These are phyloP conservation scores for Myochromella boudieri DNA, from an alignment of 768 basidiomycete species.

Conservation along the genomic window DNA sequence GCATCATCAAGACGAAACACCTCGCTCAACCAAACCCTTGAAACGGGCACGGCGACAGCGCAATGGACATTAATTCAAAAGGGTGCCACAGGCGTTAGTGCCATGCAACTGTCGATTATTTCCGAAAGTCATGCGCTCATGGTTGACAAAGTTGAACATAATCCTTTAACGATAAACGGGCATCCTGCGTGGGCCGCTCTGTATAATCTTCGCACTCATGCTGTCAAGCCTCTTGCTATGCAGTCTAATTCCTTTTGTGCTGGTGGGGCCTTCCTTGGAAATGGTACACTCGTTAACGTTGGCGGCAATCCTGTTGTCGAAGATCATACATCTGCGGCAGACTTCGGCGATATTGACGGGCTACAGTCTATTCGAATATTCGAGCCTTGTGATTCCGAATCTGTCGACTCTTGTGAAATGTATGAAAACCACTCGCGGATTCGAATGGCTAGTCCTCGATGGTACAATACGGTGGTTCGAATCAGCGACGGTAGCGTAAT, in stretches of 20 bases:
- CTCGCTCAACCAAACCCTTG: constrained; percentile 3
- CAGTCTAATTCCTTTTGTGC: constrained; percentile 87
- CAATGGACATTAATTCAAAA: constrained; percentile 62
- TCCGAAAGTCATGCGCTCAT: constrained; percentile 71
- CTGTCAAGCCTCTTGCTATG: constrained; percentile 59
- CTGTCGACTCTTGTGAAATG: constrained; percentile 53
- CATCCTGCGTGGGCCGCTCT: constrained; percentile 84
- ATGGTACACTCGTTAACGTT: constrained; percentile 76
- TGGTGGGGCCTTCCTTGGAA: constrained; percentile 73
- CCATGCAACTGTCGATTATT: constrained; percentile 74
- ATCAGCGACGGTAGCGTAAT: constrained; percentile 78
- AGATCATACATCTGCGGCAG: constrained; percentile 59
- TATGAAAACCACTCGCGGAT: constrained; percentile 64
- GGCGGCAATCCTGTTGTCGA: constrained; percentile 82
- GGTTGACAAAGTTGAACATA: constrained; percentile 85
- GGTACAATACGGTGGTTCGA: constrained; percentile 76
- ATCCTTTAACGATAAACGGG: constrained; percentile 68
- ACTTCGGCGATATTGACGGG: constrained; percentile 77
- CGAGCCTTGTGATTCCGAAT: constrained; percentile 56
- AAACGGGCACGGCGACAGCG: background rate
- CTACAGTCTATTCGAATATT: constrained; percentile 74
- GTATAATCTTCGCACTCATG: constrained; percentile 66
- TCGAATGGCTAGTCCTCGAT: constrained; percentile 75
- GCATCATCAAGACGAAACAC: background rate
- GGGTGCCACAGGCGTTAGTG: constrained; percentile 73